Evolutionary conservation across 768 basidiomycete genomes (phyloP).

Genomic region (Termitomyces heimii): DNA sequence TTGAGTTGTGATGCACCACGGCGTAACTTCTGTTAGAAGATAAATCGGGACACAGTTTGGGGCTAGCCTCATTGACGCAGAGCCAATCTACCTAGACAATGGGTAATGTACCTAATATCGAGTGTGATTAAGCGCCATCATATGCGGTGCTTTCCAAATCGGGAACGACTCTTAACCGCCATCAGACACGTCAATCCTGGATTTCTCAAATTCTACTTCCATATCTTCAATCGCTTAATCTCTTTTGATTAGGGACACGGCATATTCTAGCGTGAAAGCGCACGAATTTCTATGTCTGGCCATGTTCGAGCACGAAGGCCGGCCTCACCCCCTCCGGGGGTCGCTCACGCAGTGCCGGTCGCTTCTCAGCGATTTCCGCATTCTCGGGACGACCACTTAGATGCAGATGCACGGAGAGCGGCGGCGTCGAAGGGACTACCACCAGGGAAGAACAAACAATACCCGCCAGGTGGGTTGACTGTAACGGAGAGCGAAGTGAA

Average conservation of each 20-base stretch:
- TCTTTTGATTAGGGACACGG: conserved; percentile 4
- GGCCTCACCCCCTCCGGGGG: conserved; percentile 56
- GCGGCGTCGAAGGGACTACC: conserved; percentile 62
- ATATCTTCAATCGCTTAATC: not conserved
- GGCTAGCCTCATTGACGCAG: no score
- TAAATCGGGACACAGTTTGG: no score
- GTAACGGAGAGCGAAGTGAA: conserved; percentile 73
- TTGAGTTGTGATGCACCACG: not conserved
- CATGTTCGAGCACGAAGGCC: conserved; percentile 64
- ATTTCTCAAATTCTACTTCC: conserved; percentile 3
- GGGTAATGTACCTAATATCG: not conserved
- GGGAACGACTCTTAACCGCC: not conserved
- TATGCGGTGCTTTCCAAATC: not conserved
- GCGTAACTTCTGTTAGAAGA: no score
- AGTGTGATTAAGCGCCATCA: not conserved
- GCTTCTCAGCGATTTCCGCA: conserved; percentile 58
- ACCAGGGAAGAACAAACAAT: conserved; percentile 40
- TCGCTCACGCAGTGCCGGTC: conserved; percentile 29
- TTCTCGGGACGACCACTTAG: conserved; percentile 57
- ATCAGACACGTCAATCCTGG: conserved; percentile 13
- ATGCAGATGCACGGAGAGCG: conserved; percentile 66
- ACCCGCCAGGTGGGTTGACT: conserved; percentile 56
- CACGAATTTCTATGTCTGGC: conserved; percentile 30
- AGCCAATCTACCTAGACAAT: not conserved
- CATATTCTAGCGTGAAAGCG: conserved; percentile 8